A percentile compares a stretch with the other conserved stretches of the same genome.
These are phyloP conservation scores for Clonostachys rhizophaga DNA, from an alignment of 2,329 filamentous ascomycete genomes.

Conservation along the genomic window DNA sequence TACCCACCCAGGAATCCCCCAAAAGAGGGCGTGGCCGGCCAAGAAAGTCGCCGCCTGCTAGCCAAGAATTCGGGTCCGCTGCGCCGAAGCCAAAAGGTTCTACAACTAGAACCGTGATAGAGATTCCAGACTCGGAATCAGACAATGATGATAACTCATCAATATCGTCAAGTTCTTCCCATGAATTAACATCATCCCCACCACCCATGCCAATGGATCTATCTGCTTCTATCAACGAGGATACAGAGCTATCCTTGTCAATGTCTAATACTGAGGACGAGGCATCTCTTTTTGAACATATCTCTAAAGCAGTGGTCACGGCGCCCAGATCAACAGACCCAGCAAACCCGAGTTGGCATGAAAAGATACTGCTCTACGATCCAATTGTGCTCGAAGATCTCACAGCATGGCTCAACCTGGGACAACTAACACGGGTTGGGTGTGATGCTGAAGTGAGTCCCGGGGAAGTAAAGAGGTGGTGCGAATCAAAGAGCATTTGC, in stretches of 20 bases:
- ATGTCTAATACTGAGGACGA: constrained; percentile 34
- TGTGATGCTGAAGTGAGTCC: constrained; percentile 62
- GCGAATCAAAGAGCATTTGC: constrained; percentile 80
- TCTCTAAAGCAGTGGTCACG: constrained; percentile 48
- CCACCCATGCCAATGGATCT: constrained; percentile 36
- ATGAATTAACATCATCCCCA: constrained; percentile 8
- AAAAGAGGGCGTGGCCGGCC: constrained; percentile 7
- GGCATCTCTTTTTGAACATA: constrained; percentile 40
- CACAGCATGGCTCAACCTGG: constrained; percentile 74
- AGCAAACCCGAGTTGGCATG: constrained; percentile 67
- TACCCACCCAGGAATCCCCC: background rate
- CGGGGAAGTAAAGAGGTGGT: constrained; percentile 79
- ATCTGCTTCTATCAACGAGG: constrained; percentile 35
- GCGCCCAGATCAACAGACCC: constrained; percentile 45
- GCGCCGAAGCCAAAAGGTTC: background rate
- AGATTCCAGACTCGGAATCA: constrained; percentile 48
- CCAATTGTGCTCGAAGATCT: constrained; percentile 86
- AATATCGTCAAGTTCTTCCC: constrained; percentile 1
- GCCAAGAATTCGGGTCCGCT: no score
- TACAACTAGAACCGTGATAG: constrained; percentile 19
- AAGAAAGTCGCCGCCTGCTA: constrained; percentile 3
- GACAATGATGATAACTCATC: constrained; percentile 21
- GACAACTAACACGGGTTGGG: constrained; percentile 56
- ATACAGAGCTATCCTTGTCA: constrained; percentile 35
- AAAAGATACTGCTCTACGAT: constrained; percentile 92